Evolutionary conservation across 139 green algal species (phyloP).

Genomic region (Tetradesmus lagerheimii): DNA sequence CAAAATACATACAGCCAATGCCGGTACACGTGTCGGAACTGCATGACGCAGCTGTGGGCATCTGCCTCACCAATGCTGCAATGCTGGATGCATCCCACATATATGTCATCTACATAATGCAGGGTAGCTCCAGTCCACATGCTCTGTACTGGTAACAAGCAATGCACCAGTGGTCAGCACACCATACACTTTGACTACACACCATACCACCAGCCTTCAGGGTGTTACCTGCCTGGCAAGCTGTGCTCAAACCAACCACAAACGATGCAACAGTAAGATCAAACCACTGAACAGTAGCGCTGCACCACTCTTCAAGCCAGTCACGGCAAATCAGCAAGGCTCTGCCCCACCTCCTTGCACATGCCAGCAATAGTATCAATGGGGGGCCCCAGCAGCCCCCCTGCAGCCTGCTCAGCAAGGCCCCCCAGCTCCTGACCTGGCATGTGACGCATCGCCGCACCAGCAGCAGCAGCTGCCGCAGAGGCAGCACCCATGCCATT

Average conservation of each 20-base stretch:
- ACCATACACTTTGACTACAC: not conserved
- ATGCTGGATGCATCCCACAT: too few relatives aligned
- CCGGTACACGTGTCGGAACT: not conserved
- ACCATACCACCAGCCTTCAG: not conserved
- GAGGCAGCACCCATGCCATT: not conserved
- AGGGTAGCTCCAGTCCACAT: not conserved
- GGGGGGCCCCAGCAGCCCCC: not conserved
- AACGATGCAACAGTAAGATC: too few relatives aligned
- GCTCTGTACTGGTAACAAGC: not conserved
- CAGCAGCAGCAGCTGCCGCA: not conserved
- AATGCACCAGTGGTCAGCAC: too few relatives aligned
- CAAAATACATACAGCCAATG: not conserved
- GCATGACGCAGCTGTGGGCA: not conserved
- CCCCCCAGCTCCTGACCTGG: not conserved
- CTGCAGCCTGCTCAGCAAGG: not conserved
- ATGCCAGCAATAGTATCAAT: not conserved
- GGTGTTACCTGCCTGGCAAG: too few relatives aligned
- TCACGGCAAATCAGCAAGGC: not conserved
- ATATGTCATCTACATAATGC: not conserved
- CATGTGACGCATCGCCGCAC: not conserved
- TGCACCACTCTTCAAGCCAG: too few relatives aligned
- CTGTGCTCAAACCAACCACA: too few relatives aligned
- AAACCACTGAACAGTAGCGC: not conserved
- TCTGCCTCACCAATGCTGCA: not conserved
- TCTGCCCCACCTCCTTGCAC: not conserved